Base-by-base conservation (phyloP, 352 stramenopile genomes). In the Pythium scleroteichum region DNA sequence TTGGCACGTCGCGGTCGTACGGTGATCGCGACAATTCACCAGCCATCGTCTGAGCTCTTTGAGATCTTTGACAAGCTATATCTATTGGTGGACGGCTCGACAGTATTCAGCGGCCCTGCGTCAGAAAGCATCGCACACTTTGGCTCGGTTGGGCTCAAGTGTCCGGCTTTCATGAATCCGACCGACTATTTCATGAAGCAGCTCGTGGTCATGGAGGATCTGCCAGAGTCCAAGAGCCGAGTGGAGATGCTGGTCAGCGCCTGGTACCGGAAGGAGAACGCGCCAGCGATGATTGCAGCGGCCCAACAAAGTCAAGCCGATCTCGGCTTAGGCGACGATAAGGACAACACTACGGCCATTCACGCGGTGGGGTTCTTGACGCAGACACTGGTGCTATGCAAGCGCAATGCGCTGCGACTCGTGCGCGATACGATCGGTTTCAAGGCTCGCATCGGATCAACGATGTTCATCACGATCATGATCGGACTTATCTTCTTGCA, bases 11-110 rank as follows among this genome's bases (percentile, higher is more conserved):
- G 79, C 41, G 84, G 88, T 0, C 78, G 92, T 51, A 97, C 90
- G 1, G 79, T 98, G 10, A 76, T 96, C 16, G 83, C 83, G 47
- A 95, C 94, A 2, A 96, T 98, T 64, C 93, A 98, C 53, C 82
- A 89, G 62, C 88, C 88, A 10, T 87, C 75, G 54, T 85, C 71
- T 2, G 71, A 78, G 35, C 42, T 78, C 17, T 78, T 73, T 29
- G 53, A 53, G 51, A 53, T 78, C 50, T 78, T 78, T 59, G 71
- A 78, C 64, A 63, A 61, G 19, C 64, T 78, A 14, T 75, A 69
- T 39, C 27, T 78, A 7, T 53, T 78, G 14, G 60, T 64, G 4
- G 71, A 74, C 35, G 71, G 71, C 16, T 58, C 48, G 2, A 73
- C 64, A 0, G 59, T 75, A 27, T 78, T 75, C 67, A 68, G 73